phyloP scores from a whole-genome alignment of 176 grass and related monocot species.

The Pontederia crassipes region DNA sequence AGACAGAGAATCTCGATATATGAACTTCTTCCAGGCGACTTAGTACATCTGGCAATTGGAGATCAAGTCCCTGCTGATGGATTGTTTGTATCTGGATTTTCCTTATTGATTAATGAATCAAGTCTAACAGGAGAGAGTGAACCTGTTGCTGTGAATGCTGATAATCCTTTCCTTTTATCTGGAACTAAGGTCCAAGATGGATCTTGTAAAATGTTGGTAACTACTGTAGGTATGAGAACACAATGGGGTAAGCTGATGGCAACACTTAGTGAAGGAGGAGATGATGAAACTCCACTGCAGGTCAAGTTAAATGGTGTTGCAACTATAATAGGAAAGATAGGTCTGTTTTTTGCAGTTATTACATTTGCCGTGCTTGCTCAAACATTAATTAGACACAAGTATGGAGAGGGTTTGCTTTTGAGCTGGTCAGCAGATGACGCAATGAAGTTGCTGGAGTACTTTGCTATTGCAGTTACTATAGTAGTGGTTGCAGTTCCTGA shows the following conservation, averaged over 20 bases:
- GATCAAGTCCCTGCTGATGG: conserved; percentile 93
- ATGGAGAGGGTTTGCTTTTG: conserved; percentile 44
- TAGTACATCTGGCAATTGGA: conserved; percentile 76
- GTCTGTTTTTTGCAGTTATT: conserved; percentile 69
- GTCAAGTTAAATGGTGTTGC: conserved; percentile 92
- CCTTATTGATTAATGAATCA: conserved; percentile 79
- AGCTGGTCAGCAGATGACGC: conserved; percentile 83
- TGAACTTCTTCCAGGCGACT: conserved; percentile 72
- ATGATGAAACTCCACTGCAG: conserved; percentile 91
- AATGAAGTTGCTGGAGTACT: conserved; percentile 75
- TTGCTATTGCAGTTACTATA: conserved; percentile 85
- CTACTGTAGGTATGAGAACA: conserved; percentile 81
- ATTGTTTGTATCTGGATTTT: conserved; percentile 74
- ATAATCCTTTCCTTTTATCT: conserved; percentile 80
- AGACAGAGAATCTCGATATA: conserved; percentile 81
- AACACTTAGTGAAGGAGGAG: conserved; percentile 81
- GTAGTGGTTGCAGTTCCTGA: conserved; percentile 89
- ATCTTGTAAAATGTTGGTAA: conserved; percentile 87
- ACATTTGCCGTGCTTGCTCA: conserved; percentile 87
- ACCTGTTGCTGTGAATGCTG: conserved; percentile 59
- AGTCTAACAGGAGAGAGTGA: conserved; percentile 93
- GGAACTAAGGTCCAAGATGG: conserved; percentile 96
- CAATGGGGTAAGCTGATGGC: conserved; percentile 98
- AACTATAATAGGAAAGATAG: conserved; percentile 91
- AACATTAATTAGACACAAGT: conserved; percentile 54